These are phyloP conservation scores for Phalaenopsis hybrid DNA, from an alignment of 116 monocot species.

Conservation along the genomic window DNA sequence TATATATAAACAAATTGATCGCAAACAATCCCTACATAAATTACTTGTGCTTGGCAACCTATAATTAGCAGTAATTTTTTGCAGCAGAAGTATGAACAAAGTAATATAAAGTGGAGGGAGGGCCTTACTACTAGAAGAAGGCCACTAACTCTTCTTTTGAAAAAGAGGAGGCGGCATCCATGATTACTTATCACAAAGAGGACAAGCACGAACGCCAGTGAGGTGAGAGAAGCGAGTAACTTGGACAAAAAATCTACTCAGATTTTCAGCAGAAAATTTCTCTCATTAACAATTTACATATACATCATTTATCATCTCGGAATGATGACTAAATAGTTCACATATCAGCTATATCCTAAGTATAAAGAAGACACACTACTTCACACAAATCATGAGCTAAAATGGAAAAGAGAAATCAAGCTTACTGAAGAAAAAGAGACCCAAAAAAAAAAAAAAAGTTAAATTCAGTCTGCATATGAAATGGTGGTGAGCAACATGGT, in stretches of 20 bases:
- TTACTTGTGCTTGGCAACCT: too few relatives aligned
- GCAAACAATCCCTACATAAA: too few relatives aligned
- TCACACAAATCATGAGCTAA: background rate
- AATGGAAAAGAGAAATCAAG: background rate
- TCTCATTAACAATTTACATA: background rate
- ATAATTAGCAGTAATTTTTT: background rate
- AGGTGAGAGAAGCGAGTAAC: background rate
- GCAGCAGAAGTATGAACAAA: background rate
- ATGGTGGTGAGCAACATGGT: background rate
- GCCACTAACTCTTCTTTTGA: background rate
- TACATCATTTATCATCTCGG: background rate
- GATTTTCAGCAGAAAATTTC: background rate
- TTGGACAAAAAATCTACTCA: background rate
- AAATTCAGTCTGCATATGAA: background rate
- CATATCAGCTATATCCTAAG: background rate
- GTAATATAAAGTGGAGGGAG: background rate
- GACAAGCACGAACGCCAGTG: background rate
- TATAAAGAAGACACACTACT: background rate
- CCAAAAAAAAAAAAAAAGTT: background rate
- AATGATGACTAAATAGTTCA: conserved; percentile 3
- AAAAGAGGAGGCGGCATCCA: background rate
- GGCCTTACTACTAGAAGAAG: background rate
- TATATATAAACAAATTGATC: too few relatives aligned
- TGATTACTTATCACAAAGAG: background rate
- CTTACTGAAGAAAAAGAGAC: background rate